Percentiles rank a stretch among this genome's conserved stretches.
phyloP scores from a whole-genome alignment of 768 basidiomycete species.

The Amanita brunnescens region DNA sequence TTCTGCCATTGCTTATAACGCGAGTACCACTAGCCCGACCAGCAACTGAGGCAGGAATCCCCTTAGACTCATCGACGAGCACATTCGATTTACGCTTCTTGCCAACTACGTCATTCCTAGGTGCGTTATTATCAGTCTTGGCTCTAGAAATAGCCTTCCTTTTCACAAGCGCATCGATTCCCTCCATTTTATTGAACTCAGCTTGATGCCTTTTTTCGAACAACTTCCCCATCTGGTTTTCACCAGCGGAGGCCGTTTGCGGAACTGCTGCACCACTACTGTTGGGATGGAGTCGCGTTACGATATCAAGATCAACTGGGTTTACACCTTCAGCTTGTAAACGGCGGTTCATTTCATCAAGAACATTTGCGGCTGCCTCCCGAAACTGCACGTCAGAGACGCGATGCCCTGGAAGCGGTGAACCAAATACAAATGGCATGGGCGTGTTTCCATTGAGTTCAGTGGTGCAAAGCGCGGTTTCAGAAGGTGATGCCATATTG shows the following conservation, averaged over 20 bases:
- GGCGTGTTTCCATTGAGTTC: slow-evolving; percentile 7
- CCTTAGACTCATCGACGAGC: slow-evolving; percentile 22
- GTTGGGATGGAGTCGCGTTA: slow-evolving; percentile 31
- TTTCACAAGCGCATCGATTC: slow-evolving; percentile 42
- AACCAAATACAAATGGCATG: slow-evolving; percentile 64
- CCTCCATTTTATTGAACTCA: slow-evolving; percentile 71
- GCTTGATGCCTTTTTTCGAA: slow-evolving; percentile 57
- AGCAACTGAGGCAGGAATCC: slow-evolving; percentile 18
- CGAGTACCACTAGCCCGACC: slow-evolving; percentile 29
- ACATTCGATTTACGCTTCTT: slow-evolving; percentile 50
- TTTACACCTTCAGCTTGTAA: slow-evolving; percentile 50
- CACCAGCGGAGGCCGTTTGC: slow-evolving; percentile 21
- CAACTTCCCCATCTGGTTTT: slow-evolving; percentile 21
- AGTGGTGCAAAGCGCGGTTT: background rate
- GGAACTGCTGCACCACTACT: slow-evolving; percentile 6
- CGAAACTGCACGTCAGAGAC: slow-evolving; percentile 62
- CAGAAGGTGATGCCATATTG: slow-evolving; percentile 5
- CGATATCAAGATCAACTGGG: slow-evolving; percentile 35
- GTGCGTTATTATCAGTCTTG: slow-evolving; percentile 12
- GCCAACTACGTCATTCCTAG: slow-evolving; percentile 17
- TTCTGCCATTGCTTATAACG: slow-evolving; percentile 39
- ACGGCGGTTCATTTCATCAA: slow-evolving; percentile 78
- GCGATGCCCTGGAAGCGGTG: slow-evolving; percentile 55
- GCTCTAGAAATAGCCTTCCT: slow-evolving; percentile 12
- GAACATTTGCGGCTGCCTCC: slow-evolving; percentile 54